Evolutionary conservation across 2,329 filamentous ascomycete genomes (phyloP), one percentile per base, ranked within the genome.

Genomic region (Ophiobolus disseminans): DNA sequence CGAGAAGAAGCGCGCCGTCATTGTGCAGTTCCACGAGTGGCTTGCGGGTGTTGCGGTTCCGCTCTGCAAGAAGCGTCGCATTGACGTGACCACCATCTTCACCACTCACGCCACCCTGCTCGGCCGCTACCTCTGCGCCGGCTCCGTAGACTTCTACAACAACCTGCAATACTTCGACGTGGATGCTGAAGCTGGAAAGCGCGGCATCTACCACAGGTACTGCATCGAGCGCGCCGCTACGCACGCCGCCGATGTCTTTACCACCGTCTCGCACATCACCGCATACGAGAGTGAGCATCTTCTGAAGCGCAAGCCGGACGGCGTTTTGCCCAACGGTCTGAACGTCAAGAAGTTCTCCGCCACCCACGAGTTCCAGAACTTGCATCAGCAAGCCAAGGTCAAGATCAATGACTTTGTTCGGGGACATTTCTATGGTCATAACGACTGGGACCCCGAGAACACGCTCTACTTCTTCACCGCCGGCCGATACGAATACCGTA

Each of bases 21-120:
- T 97, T 74, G 94, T 92, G 46, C 94, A 99, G 75, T 97, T 97
- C 80, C 94, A 99, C 79, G 94, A 99, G 76, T 99, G 94, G 94
- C 84, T 99, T 45, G 88, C 94, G 9, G 94, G 93, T 75, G 94
- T 97, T 40, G 93, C 90, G 40, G 81, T 97, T 25, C 94, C 94
- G 20, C 82, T 97, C 59, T 88, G 87, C 77, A 96, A 95, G 80
- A 96, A 90, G 82, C 86, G 94, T 53, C 89, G 89, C 68, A 97
- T 97, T 75, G 94, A 97, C 69, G 84, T 97, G 40, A 97, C 94
- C 14, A 97, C 94, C 60, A 97, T 97, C 73, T 97, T 97, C 79
- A 99, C 94, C 32, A 99, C 94, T 2, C 94, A 97, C 76, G 94
- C 94, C 19, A 97, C 94, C 5, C 83, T 99, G 9, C 85, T 99